Conservation (phyloP, 345 rosid genomes). For the Noccaea caerulescens region DNA sequence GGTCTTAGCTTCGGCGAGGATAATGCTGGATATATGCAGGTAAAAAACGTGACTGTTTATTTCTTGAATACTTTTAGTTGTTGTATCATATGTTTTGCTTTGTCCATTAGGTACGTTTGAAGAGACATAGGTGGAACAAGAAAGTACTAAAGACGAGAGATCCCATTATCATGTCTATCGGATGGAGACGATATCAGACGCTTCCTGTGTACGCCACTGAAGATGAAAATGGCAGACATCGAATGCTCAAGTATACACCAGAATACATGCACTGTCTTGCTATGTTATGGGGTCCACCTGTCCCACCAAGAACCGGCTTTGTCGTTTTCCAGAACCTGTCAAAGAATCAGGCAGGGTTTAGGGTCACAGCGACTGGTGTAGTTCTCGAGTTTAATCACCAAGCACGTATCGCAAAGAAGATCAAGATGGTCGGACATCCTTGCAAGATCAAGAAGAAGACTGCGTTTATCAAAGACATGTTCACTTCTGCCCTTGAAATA, state of each 20-base stretch:
- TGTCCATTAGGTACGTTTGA: conserved; percentile 63
- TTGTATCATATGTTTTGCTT: not conserved
- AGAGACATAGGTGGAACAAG: conserved; percentile 83
- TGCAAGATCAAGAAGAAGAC: conserved; percentile 85
- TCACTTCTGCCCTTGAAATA: conserved; percentile 84
- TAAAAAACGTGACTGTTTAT: conserved; percentile 30
- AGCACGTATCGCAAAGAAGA: conserved; percentile 67
- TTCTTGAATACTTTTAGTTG: too few species aligned
- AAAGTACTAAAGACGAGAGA: conserved; percentile 80
- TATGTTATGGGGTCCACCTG: conserved; percentile 91
- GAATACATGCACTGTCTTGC: conserved; percentile 89
- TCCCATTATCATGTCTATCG: conserved; percentile 77
- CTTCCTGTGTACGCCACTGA: conserved; percentile 80
- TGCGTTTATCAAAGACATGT: conserved; percentile 79
- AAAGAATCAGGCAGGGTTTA: conserved; percentile 74
- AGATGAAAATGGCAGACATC: conserved; percentile 73
- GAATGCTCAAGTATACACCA: conserved; percentile 87
- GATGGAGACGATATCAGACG: conserved; percentile 91
- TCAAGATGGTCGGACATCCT: conserved; percentile 80
- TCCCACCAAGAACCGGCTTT: conserved; percentile 77
- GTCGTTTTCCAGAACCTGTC: conserved; percentile 78
- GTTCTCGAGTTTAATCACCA: conserved; percentile 78
- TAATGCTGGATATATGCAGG: conserved; percentile 89
- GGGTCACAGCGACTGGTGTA: conserved; percentile 72
- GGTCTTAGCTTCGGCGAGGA: conserved; percentile 87